Conservation (phyloP, 2,329 filamentous ascomycete species). For the Stagonosporopsis rhizophila region DNA sequence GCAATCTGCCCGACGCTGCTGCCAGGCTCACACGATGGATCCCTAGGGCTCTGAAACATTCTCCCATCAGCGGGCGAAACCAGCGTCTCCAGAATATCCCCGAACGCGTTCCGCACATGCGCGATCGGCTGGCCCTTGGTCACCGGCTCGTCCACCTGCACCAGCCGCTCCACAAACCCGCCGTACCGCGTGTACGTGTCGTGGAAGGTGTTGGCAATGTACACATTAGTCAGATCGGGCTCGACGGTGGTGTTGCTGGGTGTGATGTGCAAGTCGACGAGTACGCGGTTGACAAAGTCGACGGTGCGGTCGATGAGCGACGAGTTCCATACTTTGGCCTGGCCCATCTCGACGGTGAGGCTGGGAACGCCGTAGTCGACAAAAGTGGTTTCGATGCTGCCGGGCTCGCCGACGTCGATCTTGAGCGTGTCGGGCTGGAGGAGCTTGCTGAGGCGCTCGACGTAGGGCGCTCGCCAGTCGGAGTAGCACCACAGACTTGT, state of each 20-base stretch:
- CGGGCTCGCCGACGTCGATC: conserved; percentile 50
- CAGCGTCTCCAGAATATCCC: conserved; percentile 47
- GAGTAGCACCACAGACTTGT: conserved; percentile 52
- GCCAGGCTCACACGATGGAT: conserved; percentile 48
- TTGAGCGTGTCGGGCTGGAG: conserved; percentile 51
- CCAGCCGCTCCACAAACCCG: conserved; percentile 40
- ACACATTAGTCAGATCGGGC: conserved; percentile 42
- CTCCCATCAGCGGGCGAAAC: conserved; percentile 41
- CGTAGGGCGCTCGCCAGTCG: conserved; percentile 47
- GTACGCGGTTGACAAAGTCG: conserved; percentile 35
- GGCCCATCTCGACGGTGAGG: conserved; percentile 50
- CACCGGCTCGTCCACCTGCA: conserved; percentile 44
- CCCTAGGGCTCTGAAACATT: conserved; percentile 45
- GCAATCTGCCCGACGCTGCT: conserved; percentile 45
- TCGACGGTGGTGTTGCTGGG: conserved; percentile 41
- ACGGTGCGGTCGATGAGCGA: conserved; percentile 47
- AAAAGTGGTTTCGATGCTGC: conserved; percentile 51
- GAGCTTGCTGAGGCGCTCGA: conserved; percentile 50
- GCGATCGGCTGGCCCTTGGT: conserved; percentile 48
- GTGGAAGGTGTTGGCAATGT: conserved; percentile 42
- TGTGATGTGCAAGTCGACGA: conserved; percentile 31
- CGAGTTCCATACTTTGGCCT: conserved; percentile 49
- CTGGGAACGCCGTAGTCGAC: conserved; percentile 46
- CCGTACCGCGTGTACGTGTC: conserved; percentile 35
- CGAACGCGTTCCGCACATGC: conserved; percentile 46